Evolutionary conservation across 768 basidiomycete species (phyloP), one percentile per base, ranked within the genome.

Genomic region (Postia placenta): DNA sequence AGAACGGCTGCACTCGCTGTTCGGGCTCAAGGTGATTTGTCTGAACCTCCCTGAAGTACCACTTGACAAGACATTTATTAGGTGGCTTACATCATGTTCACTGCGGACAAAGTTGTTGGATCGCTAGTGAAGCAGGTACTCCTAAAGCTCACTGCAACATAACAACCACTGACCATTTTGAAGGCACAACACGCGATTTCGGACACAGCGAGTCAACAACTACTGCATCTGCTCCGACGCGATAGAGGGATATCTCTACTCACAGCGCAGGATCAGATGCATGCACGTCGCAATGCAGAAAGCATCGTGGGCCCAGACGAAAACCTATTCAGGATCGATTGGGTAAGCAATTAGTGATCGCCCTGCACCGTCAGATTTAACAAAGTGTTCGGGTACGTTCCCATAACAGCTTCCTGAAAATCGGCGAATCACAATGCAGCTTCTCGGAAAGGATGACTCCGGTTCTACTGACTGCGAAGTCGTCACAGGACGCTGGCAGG

Each of bases 71-170:
- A n/a, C n/a, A n/a, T n/a, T n/a, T n/a, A n/a, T n/a, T 52, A 87
- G 85, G 73, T 88, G 23, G 83, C 83, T 0, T 97, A 91, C 65
- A 86, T 85, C 61, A 79, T 92, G 59, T 99, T 96, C 66, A 97
- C 95, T 0, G 73, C 96, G 22, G 95, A 99, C 69, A 93, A 96
- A 65, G 74, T 97, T 28, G 77, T 97, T 37, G 87, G 87, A 1
- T 74, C 81, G 1, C 76, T 97, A 52, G 83, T 99, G 66, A 97
- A 96, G 63, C 92, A 94, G 70, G 90, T 88, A 35, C 72, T 58
- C 14, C 17, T 40, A 45, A 27, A 23, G 6, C 11, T 12, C 14
- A 11, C 14, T 11, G 12, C 25, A 11, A 20, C 20, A 43, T 42
- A 19, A 17, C 42, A 43, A 17, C 45, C 11, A 6, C 23, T 55